Conservation (phyloP, 768 basidiomycete species). For the Mycena kentingensis region DNA sequence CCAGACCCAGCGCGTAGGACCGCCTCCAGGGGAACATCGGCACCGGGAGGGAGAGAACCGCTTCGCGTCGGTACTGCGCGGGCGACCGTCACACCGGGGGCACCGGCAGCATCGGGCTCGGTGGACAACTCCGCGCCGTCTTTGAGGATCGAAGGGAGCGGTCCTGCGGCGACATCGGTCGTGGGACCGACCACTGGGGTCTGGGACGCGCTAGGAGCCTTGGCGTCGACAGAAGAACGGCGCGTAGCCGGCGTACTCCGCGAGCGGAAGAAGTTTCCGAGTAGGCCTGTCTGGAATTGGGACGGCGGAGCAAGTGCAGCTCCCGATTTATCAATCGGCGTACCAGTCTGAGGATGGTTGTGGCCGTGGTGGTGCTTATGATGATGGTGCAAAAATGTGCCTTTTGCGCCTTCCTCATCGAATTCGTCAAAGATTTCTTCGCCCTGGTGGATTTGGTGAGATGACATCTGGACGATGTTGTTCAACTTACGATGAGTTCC, state of each 20-base stretch:
- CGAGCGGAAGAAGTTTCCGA: constrained; percentile 38
- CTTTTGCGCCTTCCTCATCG: constrained; percentile 53
- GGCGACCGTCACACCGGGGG: not conserved
- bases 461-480: not conserved
- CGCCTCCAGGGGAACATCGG: constrained; percentile 18
- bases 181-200: constrained; percentile 4
- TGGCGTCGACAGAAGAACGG: constrained; percentile 23
- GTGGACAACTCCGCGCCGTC: constrained; percentile 3
- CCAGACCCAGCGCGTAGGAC: constrained; percentile 16
- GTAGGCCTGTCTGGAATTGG: no score
- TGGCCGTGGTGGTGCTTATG: constrained; percentile 19
- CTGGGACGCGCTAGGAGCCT: constrained; percentile 12
- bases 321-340: no score
- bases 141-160: constrained; percentile 14
- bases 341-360: no score
- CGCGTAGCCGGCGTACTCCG: constrained; percentile 41
- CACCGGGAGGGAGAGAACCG: constrained; percentile 11
- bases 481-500: constrained; percentile 37
- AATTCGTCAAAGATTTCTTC: constrained; percentile 77
- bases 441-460: constrained; percentile 62
- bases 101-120: constrained; percentile 4
- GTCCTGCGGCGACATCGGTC: not conserved
- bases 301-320: no score
- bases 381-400: constrained; percentile 40
- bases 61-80: constrained; percentile 6